phyloP scores from a whole-genome alignment of 345 rosid genomes.

The Populus tremula region DNA sequence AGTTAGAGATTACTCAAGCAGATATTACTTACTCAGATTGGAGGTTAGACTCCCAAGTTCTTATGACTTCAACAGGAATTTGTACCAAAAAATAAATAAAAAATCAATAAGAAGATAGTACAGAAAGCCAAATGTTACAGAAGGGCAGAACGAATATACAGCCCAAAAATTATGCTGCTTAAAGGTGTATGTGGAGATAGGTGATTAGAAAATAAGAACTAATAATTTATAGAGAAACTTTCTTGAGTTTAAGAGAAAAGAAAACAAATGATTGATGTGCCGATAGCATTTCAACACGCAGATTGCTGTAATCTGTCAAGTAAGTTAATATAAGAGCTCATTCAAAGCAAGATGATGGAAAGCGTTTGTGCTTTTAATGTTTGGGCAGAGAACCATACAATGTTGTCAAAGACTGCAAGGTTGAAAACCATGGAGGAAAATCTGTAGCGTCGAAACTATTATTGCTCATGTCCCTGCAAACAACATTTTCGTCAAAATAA shows the following conservation, averaged over 20 bases:
- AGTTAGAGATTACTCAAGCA: background rate
- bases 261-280: background rate
- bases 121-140: background rate
- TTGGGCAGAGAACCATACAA: conserved; percentile 50
- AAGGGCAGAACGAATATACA: background rate
- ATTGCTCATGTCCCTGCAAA: conserved; percentile 77
- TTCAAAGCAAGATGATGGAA: background rate
- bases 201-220: background rate
- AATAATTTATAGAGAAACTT: background rate
- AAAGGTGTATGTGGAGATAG: background rate
- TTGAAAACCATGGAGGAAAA: conserved; percentile 60
- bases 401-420: conserved; percentile 51
- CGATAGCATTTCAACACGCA: background rate
- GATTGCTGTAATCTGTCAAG: background rate
- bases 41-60: background rate
- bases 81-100: background rate
- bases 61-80: background rate
- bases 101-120: background rate
- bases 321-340: background rate
- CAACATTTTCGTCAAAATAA: conserved; percentile 1
- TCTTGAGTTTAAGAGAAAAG: background rate
- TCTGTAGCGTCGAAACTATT: conserved; percentile 49
- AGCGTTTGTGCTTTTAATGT: background rate
- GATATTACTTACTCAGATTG: background rate
- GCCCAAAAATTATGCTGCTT: background rate